Evolutionary conservation across 129 eudicot genomes (phyloP).

Genomic region (Artemisia tridentata): DNA sequence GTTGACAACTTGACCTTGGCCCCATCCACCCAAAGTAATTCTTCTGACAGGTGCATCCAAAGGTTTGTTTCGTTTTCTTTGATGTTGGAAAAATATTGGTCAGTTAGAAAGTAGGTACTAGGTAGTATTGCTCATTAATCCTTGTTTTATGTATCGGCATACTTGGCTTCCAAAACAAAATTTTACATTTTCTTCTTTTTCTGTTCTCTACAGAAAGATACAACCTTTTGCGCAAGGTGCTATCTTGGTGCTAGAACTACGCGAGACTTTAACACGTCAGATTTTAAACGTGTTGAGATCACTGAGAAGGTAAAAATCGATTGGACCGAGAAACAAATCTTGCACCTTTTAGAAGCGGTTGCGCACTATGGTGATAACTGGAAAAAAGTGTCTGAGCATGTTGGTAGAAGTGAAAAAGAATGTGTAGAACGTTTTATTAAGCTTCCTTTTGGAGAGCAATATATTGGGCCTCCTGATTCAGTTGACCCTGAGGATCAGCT

Average conservation of each 20-base stretch:
- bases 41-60: not conserved
- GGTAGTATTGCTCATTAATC: not conserved
- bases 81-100: not conserved
- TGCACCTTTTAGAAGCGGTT: constrained; percentile 88
- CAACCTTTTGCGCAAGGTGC: constrained; percentile 88
- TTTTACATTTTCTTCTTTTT: not conserved
- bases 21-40: not conserved
- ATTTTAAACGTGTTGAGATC: constrained; percentile 86
- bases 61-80: not conserved
- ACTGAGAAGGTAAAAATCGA: constrained; percentile 68
- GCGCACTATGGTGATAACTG: constrained; percentile 95
- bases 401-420: constrained; percentile 79
- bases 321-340: constrained; percentile 90
- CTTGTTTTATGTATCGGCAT: not conserved
- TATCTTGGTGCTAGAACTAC: constrained; percentile 61
- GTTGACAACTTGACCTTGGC: not conserved
- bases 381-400: constrained; percentile 86
- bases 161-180: not conserved
- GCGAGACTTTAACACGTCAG: constrained; percentile 40
- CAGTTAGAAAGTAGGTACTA: not conserved
- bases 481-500: constrained; percentile 41
- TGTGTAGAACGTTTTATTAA: constrained; percentile 84
- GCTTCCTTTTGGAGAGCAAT: constrained; percentile 92
- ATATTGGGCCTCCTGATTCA: constrained; percentile 65
- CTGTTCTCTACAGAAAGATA: constrained; percentile 53